phyloP scores from a whole-genome alignment of 192 early-diverging fungal genomes.

The Dimargaris cristalligena region DNA sequence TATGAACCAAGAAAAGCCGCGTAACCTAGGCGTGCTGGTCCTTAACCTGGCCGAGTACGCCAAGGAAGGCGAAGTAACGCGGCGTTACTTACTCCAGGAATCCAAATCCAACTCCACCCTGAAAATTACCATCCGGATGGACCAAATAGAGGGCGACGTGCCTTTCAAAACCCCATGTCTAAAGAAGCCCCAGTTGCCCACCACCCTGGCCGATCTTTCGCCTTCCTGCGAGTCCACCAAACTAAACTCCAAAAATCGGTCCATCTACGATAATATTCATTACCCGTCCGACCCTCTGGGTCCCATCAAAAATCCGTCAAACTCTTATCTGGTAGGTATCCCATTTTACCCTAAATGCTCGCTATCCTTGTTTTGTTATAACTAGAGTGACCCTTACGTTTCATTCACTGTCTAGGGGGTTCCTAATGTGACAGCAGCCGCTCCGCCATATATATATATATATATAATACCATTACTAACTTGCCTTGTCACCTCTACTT shows the following conservation, averaged over 20 bases:
- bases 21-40: constrained; percentile 44
- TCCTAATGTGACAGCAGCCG: neutral
- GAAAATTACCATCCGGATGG: constrained; percentile 30
- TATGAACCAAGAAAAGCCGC: constrained; percentile 33
- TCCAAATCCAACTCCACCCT: constrained; percentile 62
- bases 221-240: neutral
- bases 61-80: constrained; percentile 26
- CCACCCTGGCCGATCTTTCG: neutral
- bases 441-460: neutral
- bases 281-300: neutral
- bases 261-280: neutral
- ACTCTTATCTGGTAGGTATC: neutral
- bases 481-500: neutral
- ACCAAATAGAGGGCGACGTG: neutral
- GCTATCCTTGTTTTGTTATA: neutral
- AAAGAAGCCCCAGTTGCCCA: neutral
- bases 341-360: neutral
- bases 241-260: neutral
- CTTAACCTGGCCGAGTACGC: constrained; percentile 71
- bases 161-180: neutral
- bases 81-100: constrained; percentile 45
- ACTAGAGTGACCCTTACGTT: neutral
- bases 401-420: too few species aligned
- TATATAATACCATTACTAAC: too few species aligned
- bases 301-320: neutral